Conservation (phyloP, 140 eudicot genomes). For the Bidens hawaiensis region DNA sequence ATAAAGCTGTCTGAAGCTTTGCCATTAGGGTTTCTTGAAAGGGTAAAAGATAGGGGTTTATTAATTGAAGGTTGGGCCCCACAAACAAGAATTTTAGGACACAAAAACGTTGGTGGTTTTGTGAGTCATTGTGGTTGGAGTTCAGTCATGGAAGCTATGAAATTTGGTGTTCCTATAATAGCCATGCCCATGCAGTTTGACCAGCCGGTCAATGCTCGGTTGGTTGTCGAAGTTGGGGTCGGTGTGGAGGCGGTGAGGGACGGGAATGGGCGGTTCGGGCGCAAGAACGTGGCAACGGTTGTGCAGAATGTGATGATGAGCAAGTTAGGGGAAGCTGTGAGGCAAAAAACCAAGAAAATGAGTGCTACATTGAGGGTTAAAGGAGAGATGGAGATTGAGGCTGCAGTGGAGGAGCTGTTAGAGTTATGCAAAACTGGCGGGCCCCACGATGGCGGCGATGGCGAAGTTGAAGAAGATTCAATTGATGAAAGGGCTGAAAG, state of each 20-base stretch:
- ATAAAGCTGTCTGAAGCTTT: conserved; percentile 10
- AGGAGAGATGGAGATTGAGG: conserved; percentile 18
- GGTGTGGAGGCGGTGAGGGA: conserved; percentile 32
- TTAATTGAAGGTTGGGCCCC: conserved; percentile 43
- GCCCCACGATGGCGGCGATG: too few relatives aligned
- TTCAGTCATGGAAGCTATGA: conserved; percentile 31
- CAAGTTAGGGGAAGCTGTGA: conserved; percentile 24
- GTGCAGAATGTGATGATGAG: conserved; percentile 28
- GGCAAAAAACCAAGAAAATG: conserved; percentile 24
- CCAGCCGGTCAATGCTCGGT: conserved; percentile 34
- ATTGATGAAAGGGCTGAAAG: too few relatives aligned
- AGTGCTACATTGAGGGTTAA: conserved; percentile 14
- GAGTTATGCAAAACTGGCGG: neutral
- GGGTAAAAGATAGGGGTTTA: conserved; percentile 23
- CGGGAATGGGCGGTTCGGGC: conserved; percentile 17
- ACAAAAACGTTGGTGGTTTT: conserved; percentile 32
- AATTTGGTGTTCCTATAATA: conserved; percentile 36
- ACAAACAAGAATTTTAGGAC: conserved; percentile 29
- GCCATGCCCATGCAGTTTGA: conserved; percentile 43
- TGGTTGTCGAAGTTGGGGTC: conserved; percentile 28
- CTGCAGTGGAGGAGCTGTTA: conserved; percentile 13
- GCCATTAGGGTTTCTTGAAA: conserved; percentile 37
- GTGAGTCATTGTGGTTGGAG: conserved; percentile 47
- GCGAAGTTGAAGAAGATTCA: too few relatives aligned
- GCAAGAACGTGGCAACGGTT: conserved; percentile 14